Evolutionary conservation across 2,329 filamentous ascomycete species (phyloP).

Genomic region (Stagonosporopsis chrysanthemi): DNA sequence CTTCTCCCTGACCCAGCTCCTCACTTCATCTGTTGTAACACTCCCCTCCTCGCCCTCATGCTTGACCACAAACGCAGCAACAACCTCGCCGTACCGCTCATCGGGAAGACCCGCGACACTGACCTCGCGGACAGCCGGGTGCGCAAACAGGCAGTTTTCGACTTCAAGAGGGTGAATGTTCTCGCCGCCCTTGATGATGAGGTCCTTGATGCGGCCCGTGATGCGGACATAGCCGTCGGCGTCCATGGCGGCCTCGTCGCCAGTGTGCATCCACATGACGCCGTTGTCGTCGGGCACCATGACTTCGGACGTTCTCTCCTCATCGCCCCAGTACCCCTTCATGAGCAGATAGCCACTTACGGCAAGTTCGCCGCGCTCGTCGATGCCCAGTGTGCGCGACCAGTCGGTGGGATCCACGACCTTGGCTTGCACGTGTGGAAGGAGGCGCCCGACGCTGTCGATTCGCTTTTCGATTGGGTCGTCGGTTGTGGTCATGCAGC

Average conservation of each 20-base stretch:
- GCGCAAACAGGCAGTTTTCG: constrained; percentile 83
- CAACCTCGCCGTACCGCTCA: constrained; percentile 82
- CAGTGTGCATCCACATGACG: constrained; percentile 85
- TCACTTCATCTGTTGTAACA: constrained; percentile 67
- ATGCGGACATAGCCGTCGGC: constrained; percentile 83
- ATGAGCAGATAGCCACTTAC: constrained; percentile 87
- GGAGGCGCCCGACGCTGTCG: constrained; percentile 76
- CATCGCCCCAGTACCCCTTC: constrained; percentile 88
- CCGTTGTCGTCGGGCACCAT: constrained; percentile 64
- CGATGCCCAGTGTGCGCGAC: constrained; percentile 65
- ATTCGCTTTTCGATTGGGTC: constrained; percentile 79
- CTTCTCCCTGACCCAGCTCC: constrained; percentile 73
- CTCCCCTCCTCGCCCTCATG: constrained; percentile 40
- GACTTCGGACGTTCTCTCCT: constrained; percentile 72
- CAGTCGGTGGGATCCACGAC: constrained; percentile 75
- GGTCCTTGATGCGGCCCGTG: constrained; percentile 90
- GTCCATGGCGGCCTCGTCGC: constrained; percentile 90
- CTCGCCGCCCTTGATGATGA: constrained; percentile 94
- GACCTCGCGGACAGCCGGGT: constrained; percentile 74
- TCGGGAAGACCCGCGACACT: constrained; percentile 87
- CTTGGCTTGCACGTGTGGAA: constrained; percentile 83
- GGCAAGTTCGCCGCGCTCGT: constrained; percentile 79
- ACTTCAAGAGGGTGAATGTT: constrained; percentile 96
- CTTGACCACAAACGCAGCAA: constrained; percentile 81
- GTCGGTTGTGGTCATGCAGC: constrained; percentile 78